These are phyloP conservation scores for Akanthomyces muscarius DNA, from an alignment of 2,329 filamentous ascomycete genomes.

Conservation along the genomic window DNA sequence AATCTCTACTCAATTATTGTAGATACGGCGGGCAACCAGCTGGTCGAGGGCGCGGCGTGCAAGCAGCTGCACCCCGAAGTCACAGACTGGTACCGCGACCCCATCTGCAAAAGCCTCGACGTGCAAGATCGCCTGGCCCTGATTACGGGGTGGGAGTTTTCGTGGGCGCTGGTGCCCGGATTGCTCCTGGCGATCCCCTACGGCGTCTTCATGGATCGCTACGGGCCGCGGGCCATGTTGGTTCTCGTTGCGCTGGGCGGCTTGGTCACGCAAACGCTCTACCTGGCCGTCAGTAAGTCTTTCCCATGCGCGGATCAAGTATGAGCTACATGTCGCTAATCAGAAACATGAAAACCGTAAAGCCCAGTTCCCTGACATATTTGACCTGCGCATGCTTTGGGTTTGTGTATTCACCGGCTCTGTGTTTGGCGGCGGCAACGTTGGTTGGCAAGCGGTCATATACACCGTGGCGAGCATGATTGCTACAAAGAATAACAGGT, in stretches of 20 bases:
- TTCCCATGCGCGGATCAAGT: too few relatives aligned
- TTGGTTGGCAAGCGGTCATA: constrained; percentile 6
- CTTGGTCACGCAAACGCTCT: background rate
- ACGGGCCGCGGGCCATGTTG: constrained; percentile 1
- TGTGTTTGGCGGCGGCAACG: constrained; percentile 1
- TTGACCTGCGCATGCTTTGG: constrained; percentile 9
- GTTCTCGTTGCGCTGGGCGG: background rate
- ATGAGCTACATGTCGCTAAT: background rate
- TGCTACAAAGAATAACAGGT: constrained; percentile 8
- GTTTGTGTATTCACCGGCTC: background rate
- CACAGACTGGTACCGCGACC: background rate
- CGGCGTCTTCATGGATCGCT: constrained; percentile 3
- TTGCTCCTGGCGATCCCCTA: constrained; percentile 11
- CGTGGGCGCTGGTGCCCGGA: background rate
- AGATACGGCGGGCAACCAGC: constrained; percentile 3
- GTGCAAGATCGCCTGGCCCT: constrained; percentile 12
- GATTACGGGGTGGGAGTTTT: constrained; percentile 5
- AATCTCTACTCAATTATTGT: background rate
- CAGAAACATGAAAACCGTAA: background rate
- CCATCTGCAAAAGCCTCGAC: constrained; percentile 8
- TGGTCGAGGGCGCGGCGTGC: constrained; percentile 15
- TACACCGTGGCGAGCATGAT: constrained; percentile 8
- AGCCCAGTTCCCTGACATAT: background rate
- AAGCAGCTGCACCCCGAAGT: constrained; percentile 2
- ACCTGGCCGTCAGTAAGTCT: constrained; percentile 5